These are phyloP conservation scores for Beta lomatogona DNA, from an alignment of 179 eudicot species.

Conservation along the genomic window DNA sequence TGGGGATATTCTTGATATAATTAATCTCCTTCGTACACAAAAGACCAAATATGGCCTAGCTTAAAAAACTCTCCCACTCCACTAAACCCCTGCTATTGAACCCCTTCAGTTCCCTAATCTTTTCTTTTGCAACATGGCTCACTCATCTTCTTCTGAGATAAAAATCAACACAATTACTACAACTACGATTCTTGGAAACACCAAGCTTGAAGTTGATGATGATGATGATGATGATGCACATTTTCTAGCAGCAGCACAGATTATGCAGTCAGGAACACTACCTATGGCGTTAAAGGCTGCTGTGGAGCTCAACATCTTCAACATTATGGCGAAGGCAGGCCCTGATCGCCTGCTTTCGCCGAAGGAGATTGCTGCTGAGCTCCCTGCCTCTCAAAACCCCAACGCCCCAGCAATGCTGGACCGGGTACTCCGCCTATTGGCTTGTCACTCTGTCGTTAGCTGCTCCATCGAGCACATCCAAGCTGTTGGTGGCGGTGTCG, in stretches of 20 bases:
- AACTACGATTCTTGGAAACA: background rate
- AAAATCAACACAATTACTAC: no score
- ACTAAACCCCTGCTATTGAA: no score
- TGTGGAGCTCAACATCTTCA: constrained; percentile 22
- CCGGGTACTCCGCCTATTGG: constrained; percentile 20
- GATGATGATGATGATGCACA: background rate
- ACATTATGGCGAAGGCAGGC: constrained; percentile 21
- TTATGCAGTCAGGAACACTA: constrained; percentile 10
- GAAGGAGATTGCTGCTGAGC: constrained; percentile 14
- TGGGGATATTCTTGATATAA: no score
- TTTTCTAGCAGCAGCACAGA: constrained; percentile 15
- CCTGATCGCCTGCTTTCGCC: constrained; percentile 15
- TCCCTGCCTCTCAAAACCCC: constrained; percentile 1
- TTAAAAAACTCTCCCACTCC: no score
- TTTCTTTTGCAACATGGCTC: background rate
- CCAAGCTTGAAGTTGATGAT: background rate
- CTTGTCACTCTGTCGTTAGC: constrained; percentile 13
- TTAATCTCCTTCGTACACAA: no score
- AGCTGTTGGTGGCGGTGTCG: background rate
- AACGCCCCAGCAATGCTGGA: constrained; percentile 17
- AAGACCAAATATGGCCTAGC: no score
- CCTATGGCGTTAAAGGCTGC: constrained; percentile 26
- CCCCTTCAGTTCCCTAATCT: no score
- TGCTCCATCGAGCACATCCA: background rate
- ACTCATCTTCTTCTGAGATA: background rate